Evolutionary conservation across 768 basidiomycete genomes (phyloP), one percentile per base, ranked within the genome.

Genomic region (Calocybe gangraenosa): DNA sequence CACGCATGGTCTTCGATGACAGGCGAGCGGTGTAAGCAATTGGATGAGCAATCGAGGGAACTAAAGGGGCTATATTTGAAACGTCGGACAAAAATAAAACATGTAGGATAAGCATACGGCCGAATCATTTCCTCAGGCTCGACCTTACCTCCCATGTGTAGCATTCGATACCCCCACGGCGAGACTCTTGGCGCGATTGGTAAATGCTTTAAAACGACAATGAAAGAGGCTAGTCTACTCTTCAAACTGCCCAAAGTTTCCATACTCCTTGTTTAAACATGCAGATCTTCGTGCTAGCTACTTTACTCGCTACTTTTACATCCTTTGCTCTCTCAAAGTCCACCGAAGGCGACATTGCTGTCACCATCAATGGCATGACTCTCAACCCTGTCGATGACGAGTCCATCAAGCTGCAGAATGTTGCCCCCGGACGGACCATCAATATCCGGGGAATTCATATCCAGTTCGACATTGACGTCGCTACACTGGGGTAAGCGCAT

Each of bases 351-450:
- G 41, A 42, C 32, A 42, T 42, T 17, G 15, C 41, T n/a, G 31
- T 42, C 33, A 42, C 41, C 17, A 42, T 42, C 41, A 42, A 42
- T 21, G 41, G 41, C 2, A 28, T 32, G 41, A 42, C 30, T 11
- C 15, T 42, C 15, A 17, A 42, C 19, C 41, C 41, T 18, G 17
- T 10, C 15, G 41, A 42, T 15, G 41, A 42, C 33, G 2, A 33
- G 31, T 14, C 3, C 41, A 20, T 42, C 31, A 42, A 42, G 31
- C 11, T 42, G 41, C 19, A 42, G 31, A 33, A 42, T 17, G 15
- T 42, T 3, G 33, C 4, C 8, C 31, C 41, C 10, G 31, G 11
- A 13, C 9, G 20, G 31, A 42, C 32, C 3, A 42, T 42, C 13
- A 9, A 33, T 7, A 23, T 42, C 15, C 41, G 41, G 19, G 41